Base-by-base conservation (phyloP, 768 basidiomycete genomes). In the Fistulinella prunicolor region DNA sequence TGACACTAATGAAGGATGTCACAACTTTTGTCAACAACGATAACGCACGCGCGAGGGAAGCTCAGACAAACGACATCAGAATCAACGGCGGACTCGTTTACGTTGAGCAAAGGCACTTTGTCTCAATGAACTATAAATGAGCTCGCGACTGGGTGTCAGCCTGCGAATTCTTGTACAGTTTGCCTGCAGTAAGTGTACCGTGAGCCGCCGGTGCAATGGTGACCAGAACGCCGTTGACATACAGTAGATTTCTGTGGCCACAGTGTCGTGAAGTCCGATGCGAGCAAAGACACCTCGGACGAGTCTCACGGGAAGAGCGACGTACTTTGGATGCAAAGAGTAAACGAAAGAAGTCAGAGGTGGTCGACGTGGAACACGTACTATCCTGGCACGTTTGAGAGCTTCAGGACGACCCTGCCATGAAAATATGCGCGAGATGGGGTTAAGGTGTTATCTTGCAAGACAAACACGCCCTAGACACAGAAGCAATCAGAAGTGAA, bases 371-470 rank as follows among this genome's bases (percentile, higher is more conserved):
- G n/a, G n/a, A n/a, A n/a, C n/a, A 39, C 82, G 19, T 54, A 94
- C 93, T 46, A 88, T 56, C 67, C 77, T 85, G 2, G 90, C 86
- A 46, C 77, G 77, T 56, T 74, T 81, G 9, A 86, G 70, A 10
- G 92, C 83, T 40, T 90, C 87, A 16, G 82, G 72, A 13, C 85
- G 75, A 16, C 91, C 85, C 55, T 86, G 77, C 78, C 85, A 85
- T 1, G 89, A 88, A 2, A 92, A 93, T 35, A 95, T 66, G 30
- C 89, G 81, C 4, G 81, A 67, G 35, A 95, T 81, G 0, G 94
- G 90, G 57, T 86, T 92, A 96, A 96, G 0, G 82, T 67, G 57
- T 93, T 91, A 55, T 96, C 94, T 67, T 95, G 93, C 1, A 97
- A 75, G 4, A 96, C 94, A 53, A 94, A 96, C 14, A 94, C 83